A percentile compares a stretch with the other conserved stretches of the same genome.
phyloP scores from a whole-genome alignment of 1,284 basidiomycete genomes.

The Malassezia dermatis region DNA sequence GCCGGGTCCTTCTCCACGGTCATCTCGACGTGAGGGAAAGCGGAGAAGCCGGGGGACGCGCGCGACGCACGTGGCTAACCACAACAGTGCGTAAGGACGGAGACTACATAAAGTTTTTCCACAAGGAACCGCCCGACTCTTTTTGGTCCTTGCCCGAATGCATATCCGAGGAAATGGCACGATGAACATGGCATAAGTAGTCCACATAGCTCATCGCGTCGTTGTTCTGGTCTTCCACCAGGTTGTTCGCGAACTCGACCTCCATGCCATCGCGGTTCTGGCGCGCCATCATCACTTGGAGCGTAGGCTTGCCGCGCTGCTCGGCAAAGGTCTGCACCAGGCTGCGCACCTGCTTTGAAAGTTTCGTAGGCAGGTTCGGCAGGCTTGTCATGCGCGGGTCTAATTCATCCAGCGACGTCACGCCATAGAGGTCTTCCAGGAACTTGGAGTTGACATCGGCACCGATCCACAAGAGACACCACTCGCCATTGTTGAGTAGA shows the following conservation, averaged over 20 bases:
- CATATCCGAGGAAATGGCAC: constrained; percentile 42
- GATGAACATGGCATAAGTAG: constrained; percentile 44
- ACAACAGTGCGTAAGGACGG: neutral
- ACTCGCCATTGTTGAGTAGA: constrained; percentile 84
- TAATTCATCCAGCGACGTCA: constrained; percentile 65
- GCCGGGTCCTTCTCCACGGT: neutral
- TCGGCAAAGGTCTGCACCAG: constrained; percentile 63
- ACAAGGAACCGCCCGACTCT: constrained; percentile 9
- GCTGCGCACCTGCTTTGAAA: constrained; percentile 76
- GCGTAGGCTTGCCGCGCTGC: constrained; percentile 56
- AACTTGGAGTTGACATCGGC: constrained; percentile 68
- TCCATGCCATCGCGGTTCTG: constrained; percentile 88
- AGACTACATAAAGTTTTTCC: constrained; percentile 15
- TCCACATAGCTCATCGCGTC: constrained; percentile 60
- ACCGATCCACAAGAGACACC: constrained; percentile 84
- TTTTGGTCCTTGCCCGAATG: constrained; percentile 25
- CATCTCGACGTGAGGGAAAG: neutral
- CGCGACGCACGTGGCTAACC: neutral
- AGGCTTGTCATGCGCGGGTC: constrained; percentile 63
- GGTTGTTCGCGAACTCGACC: constrained; percentile 90
- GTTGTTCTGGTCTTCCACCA: constrained; percentile 94
- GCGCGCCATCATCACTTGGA: constrained; percentile 69
- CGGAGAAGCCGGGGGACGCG: neutral
- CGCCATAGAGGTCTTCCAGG: constrained; percentile 73
- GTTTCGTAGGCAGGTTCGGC: constrained; percentile 62